A percentile compares a stretch with the other conserved stretches of the same genome.
These are phyloP conservation scores for Xylaria curta DNA, from an alignment of 495 filamentous ascomycete genomes.

Conservation along the genomic window DNA sequence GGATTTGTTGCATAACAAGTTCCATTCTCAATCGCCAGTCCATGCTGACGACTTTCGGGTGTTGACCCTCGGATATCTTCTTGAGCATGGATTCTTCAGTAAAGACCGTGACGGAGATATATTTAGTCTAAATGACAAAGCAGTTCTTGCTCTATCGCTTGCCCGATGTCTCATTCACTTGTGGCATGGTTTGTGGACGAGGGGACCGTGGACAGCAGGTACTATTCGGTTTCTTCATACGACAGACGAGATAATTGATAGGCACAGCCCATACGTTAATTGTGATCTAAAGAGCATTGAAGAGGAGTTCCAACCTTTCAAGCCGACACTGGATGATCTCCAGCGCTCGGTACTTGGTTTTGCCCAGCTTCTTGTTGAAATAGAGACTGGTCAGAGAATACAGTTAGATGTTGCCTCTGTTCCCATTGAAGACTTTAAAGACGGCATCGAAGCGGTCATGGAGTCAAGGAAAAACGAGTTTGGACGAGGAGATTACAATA, in stretches of 20 bases:
- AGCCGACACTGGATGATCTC: not conserved
- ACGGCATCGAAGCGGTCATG: not conserved
- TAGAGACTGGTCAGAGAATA: not conserved
- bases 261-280: not conserved
- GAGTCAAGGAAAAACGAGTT: not conserved
- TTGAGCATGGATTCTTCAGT: not conserved
- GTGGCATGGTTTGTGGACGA: not conserved
- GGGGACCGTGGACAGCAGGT: not conserved
- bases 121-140: not conserved
- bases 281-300: not conserved
- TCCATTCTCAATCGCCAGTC: not conserved
- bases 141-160: constrained; percentile 5
- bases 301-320: not conserved
- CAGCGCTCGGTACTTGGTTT: not conserved
- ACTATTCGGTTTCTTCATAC: not conserved
- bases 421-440: not conserved
- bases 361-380: constrained; percentile 3
- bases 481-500: not conserved
- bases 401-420: not conserved
- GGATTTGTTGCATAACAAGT: not conserved
- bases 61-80: not conserved
- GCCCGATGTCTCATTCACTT: not conserved
- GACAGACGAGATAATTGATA: not conserved
- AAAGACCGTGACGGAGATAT: not conserved
- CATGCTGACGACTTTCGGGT: not conserved